These are phyloP conservation scores for Neurospora africana DNA, from an alignment of 495 filamentous ascomycete species.

Conservation along the genomic window DNA sequence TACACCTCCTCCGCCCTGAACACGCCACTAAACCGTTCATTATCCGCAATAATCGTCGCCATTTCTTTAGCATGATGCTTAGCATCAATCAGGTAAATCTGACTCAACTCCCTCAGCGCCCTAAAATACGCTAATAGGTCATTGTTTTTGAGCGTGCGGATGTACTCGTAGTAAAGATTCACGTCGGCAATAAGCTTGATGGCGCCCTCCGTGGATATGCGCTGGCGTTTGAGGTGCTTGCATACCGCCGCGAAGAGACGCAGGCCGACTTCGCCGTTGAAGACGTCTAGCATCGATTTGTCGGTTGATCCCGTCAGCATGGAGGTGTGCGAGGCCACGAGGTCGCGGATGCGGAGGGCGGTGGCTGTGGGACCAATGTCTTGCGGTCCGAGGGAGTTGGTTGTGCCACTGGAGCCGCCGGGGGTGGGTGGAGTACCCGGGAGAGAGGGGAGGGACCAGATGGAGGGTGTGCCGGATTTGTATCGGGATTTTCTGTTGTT, in stretches of 20 bases:
- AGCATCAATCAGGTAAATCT: conserved; percentile 89
- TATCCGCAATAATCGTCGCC: conserved; percentile 88
- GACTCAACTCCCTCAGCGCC: conserved; percentile 81
- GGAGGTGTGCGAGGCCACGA: conserved; percentile 76
- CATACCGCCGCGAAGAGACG: conserved; percentile 82
- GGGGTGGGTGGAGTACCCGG: not conserved
- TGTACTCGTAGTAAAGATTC: conserved; percentile 83
- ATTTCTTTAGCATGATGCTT: conserved; percentile 89
- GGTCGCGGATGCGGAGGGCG: conserved; percentile 67
- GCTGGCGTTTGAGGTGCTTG: conserved; percentile 95
- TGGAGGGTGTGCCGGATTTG: not conserved
- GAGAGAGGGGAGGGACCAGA: not conserved
- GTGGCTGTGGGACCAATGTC: conserved; percentile 78
- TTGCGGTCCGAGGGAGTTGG: not conserved
- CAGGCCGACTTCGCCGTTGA: conserved; percentile 94
- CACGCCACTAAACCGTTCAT: conserved; percentile 78
- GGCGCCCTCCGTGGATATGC: conserved; percentile 80
- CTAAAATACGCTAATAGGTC: conserved; percentile 82
- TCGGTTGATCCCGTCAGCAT: conserved; percentile 91
- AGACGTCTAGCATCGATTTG: conserved; percentile 95
- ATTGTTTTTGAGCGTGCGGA: conserved; percentile 68
- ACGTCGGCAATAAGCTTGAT: conserved; percentile 93
- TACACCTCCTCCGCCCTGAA: conserved; percentile 95
- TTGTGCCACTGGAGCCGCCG: not conserved
- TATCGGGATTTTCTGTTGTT: conserved; percentile 6